Conservation (phyloP, 2,329 filamentous ascomycete genomes). For the Leptoxyphium fumago region DNA sequence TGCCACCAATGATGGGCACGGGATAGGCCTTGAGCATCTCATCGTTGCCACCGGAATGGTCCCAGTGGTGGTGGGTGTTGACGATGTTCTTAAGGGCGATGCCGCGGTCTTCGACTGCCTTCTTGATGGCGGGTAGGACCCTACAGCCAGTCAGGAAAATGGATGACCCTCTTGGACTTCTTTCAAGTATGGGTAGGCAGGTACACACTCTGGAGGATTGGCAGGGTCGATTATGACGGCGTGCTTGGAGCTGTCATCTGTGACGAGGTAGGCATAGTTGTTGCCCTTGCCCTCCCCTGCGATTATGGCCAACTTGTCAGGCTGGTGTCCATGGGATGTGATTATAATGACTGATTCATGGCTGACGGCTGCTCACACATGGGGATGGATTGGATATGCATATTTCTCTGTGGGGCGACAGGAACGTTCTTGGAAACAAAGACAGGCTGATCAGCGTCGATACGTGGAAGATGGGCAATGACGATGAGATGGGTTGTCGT, state of each 20-base stretch:
- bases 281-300: conserved; percentile 62
- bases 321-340: not conserved
- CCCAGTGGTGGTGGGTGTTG: conserved; percentile 94
- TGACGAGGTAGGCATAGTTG: conserved; percentile 64
- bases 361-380: conserved; percentile 52
- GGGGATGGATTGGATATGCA: conserved; percentile 79
- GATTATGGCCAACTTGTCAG: conserved; percentile 3
- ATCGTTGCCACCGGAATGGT: conserved; percentile 85
- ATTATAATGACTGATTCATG: conserved; percentile 13
- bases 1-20: conserved; percentile 73
- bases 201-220: conserved; percentile 55
- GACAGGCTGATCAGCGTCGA: too few relatives aligned
- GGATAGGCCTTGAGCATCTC: conserved; percentile 51
- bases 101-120: conserved; percentile 49
- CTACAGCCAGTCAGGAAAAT: conserved; percentile 21
- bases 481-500: too few relatives aligned
- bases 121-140: conserved; percentile 51
- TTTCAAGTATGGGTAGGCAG: not conserved
- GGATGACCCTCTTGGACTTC: not conserved
- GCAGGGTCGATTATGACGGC: conserved; percentile 62
- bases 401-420: conserved; percentile 22
- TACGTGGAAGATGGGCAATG: too few relatives aligned
- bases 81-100: conserved; percentile 82
- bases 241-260: conserved; percentile 35
- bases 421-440: too few relatives aligned